phyloP scores from a whole-genome alignment of 352 stramenopile species.

The Globisporangium spinosum region DNA sequence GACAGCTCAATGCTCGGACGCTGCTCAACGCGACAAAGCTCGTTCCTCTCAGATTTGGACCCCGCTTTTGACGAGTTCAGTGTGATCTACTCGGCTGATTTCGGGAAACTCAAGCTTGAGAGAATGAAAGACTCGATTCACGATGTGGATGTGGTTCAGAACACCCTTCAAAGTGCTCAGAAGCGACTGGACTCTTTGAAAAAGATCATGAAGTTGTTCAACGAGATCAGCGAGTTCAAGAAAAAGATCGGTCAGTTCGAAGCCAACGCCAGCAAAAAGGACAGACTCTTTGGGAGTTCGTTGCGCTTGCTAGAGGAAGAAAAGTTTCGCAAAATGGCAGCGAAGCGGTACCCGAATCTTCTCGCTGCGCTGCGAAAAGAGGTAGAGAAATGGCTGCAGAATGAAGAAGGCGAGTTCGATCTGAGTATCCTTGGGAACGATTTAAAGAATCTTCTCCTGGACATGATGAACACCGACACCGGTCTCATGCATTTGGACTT shows the following conservation, averaged over 20 bases:
- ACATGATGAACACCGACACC: slow-evolving; percentile 84
- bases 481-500: slow-evolving; percentile 83
- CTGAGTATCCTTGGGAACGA: slow-evolving; percentile 65
- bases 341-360: slow-evolving; percentile 63
- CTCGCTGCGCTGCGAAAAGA: slow-evolving; percentile 53
- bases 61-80: slow-evolving; percentile 44
- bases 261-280: slow-evolving; percentile 61
- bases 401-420: slow-evolving; percentile 72
- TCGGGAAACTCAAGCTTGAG: slow-evolving; percentile 36
- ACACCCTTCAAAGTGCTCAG: slow-evolving; percentile 45
- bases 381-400: slow-evolving; percentile 67
- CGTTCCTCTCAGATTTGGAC: slow-evolving; percentile 60
- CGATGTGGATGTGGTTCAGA: slow-evolving; percentile 45
- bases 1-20: background rate
- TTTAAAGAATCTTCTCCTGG: slow-evolving; percentile 63
- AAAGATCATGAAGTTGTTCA: slow-evolving; percentile 78
- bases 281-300: slow-evolving; percentile 73
- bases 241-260: slow-evolving; percentile 77
- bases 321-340: slow-evolving; percentile 65
- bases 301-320: slow-evolving; percentile 73
- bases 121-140: slow-evolving; percentile 38
- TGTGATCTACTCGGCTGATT: slow-evolving; percentile 37
- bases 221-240: slow-evolving; percentile 65
- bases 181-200: slow-evolving; percentile 64
- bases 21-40: slow-evolving; percentile 18